Conservation (phyloP, 305 asterid species). For the Fraxinus sp. region DNA sequence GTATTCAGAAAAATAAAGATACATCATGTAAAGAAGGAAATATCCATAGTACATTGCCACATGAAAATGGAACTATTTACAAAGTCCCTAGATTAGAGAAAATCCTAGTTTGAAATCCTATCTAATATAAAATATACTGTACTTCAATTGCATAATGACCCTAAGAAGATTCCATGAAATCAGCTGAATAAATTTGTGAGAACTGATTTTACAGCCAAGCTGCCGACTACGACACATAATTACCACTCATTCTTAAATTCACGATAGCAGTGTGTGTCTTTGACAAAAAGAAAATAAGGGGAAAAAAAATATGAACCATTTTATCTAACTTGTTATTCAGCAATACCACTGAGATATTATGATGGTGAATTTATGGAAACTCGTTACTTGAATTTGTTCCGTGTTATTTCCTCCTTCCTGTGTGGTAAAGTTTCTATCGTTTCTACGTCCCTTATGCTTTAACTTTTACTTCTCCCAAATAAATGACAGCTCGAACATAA, state of each 20-base stretch:
- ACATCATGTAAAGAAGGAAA: background rate
- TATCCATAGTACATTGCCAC: background rate
- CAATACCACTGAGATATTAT: background rate
- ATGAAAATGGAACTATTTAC: background rate
- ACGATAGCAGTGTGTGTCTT: background rate
- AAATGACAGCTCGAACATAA: background rate
- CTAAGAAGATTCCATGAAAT: background rate
- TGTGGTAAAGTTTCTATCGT: background rate
- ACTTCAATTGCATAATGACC: background rate
- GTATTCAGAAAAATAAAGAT: background rate
- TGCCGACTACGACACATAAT: background rate
- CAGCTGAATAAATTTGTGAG: background rate
- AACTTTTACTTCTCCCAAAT: slow-evolving; percentile 8
- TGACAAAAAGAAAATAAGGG: background rate
- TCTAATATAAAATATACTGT: background rate
- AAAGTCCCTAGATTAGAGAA: background rate
- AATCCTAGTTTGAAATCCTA: background rate
- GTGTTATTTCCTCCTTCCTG: background rate
- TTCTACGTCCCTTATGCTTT: background rate
- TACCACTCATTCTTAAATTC: background rate
- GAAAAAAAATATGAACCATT: background rate
- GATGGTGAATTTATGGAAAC: slow-evolving; percentile 8
- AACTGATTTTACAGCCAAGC: background rate
- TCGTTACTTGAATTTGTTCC: background rate
- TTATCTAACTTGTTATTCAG: background rate